Base-by-base conservation (phyloP, 176 grass and related monocot genomes). In the Ensete glaucum region DNA sequence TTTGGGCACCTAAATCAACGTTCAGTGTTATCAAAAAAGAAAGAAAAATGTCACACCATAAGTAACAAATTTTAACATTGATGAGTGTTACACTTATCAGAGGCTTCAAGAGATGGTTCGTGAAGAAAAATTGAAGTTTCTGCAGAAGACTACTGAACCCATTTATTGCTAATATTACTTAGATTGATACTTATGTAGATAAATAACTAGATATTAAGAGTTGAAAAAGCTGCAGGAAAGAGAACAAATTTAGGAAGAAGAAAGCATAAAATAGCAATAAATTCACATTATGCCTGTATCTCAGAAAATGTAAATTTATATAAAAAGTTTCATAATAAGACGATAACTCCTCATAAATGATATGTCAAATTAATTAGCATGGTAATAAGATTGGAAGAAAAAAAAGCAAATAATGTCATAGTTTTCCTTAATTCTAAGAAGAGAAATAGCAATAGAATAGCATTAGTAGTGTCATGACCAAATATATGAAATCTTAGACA, bases 1-100 rank as follows among this genome's bases (percentile, higher is more conserved):
- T 99, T 77, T 89, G 83, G 22, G 88, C 89, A 84, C 82, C 95
- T 99, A 79, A 21, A 70, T 70, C 19, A n/a, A 50, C 67, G 52
- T 17, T 17, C 50, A 8, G 0, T 20, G 29, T 14, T 49, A 49
- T 8, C 1, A 69, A 43, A 69, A 14, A 49, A 69, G 13, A 69
- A 69, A 49, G 15, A 69, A 69, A 48, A 43, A 43, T 17, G 22
- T 48, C 15, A 21, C 16, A 49, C 14, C 13, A 70, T n/a, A 51
- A 70, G 23, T 43, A 65, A 65, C 9, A 27, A 26, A 65, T 14
- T 4, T 65, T 43, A 43, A 43, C 34, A 43, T 43, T 29, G 27
- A 29, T 29, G 27, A 29, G 3, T 29, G 27, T 29, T 43, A 43
- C 34, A 20, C 3, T 65, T 12, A 26, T 26, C 63, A 26, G 21